Evolutionary conservation across 495 filamentous ascomycete species (phyloP), one percentile per base, ranked within the genome.

Genomic region (Friedmanniomyces endolithicus): DNA sequence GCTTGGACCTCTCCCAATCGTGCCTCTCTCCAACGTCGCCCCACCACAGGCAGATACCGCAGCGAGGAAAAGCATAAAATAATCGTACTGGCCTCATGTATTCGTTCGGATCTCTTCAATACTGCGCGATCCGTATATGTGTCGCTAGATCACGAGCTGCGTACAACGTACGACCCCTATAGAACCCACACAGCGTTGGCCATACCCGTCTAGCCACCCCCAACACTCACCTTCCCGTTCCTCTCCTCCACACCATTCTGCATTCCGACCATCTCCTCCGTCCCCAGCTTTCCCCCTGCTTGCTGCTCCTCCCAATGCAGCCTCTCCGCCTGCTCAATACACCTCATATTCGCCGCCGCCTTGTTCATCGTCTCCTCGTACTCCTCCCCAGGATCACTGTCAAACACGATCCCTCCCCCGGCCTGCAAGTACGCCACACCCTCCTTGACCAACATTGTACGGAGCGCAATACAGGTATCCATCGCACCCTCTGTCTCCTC

Each of bases 341-440:
- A 90, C 29, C 82, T 76, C 72, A 94, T 85, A 68, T 89, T 95
- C 33, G 86, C 87, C 17, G 85, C 81, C 24, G 95, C 72, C 75
- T 98, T 98, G 71, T 98, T 96, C 71, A 98, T 84, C 41, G 92
- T 98, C 79, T 98, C 92, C 65, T 90, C 74, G 72, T 84, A 97
- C 72, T 97, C 92, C 54, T 98, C 92, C 63, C 90, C 87, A 39
- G 82, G 82, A 66, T 94, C 92, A 14, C 85, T 90, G 68, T 98
- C 92, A 68, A 92, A 95, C 20, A 98, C 92, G 64, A 98, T 97
- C 16, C 92, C 92, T 39, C 92, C 92, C 71, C 81, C 82, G 33
- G 92, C 92, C 66, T 97, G 94, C 37, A 98, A 75, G 70, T 94
- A 97, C 20, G 88, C 90, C 37, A 90, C 74, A 0, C 84, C 86